Evolutionary conservation across 1,284 basidiomycete species (phyloP), one percentile per base, ranked within the genome.

Genomic region (Kwoniella shivajii): DNA sequence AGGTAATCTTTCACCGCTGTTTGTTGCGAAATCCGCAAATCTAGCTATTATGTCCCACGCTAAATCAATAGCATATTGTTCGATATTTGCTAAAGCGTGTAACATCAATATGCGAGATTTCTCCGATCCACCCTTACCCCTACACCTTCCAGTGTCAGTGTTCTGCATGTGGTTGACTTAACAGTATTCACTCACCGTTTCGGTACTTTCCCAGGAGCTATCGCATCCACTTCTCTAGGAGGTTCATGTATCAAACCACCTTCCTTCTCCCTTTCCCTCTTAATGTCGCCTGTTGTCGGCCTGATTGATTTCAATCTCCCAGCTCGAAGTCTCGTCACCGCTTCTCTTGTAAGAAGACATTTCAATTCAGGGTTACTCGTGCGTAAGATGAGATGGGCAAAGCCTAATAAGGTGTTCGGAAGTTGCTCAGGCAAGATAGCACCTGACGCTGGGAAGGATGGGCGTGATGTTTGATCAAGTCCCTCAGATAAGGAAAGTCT

Each of bases 41-140:
- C 89, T 84, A 2, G 86, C 89, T 68, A 92, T 89, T 59, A 91
- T 91, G 68, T 90, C 88, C 88, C 88, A 90, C 83, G 88, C 86
- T 6, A 90, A 81, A 66, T 90, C 88, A 57, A 90, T 89, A 0
- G 91, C 91, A 88, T 90, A 95, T 71, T 92, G 90, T 68, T 93
- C 91, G 50, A 95, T 92, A 72, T 92, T 92, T 1, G 91, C 90
- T 4, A 93, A 79, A 2, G 90, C 88, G 50, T 77, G 82, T 20
- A 93, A 78, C 84, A 92, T 84, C 4, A 86, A 84, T 3, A 88
- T 86, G 20, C 87, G 80, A 64, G 85, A 89, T 73, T 85, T 86
- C 42, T 81, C 77, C 3, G 76, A 78, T 0, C 82, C 82, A 6
- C 80, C 83, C 42, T 81, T 80, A 0, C 82, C 82, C 47, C 87